Base-by-base conservation (phyloP, 768 basidiomycete genomes). In the Calocybe gangraenosa region DNA sequence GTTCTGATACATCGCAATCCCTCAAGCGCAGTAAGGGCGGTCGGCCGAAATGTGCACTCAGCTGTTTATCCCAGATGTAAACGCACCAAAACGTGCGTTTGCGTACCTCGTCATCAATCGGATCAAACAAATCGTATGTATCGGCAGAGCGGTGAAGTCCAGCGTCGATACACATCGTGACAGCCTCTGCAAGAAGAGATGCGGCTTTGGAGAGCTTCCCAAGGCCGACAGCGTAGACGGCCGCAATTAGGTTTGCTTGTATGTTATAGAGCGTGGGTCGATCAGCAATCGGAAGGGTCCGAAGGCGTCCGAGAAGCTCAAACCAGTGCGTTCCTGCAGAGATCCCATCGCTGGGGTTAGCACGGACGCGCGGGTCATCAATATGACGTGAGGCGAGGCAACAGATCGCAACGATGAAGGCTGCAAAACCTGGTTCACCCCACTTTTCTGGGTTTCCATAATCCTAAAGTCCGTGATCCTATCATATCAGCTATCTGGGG, bases 21-120 rank as follows among this genome's bases (percentile, higher is more conserved):
- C 89, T 75, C 49, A 94, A 65, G 37, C 92, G 78, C 53, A 96
- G 75, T 73, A 93, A 78, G 2, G 92, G 82, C 23, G 92, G 92
- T 19, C 92, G 74, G 19, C 93, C 92, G 61, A 95, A 94, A 63
- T 91, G 86, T 47, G 88, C 86, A 9, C 81, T 73, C 6, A 92
- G 80, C 58, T 94, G 92, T 66, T 96, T 95, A 66, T 96, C 93
- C 93, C 93, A 95, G 40, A 90, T 76, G 65, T 95, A 96, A 20
- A 94, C 90, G 48, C 90, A 90, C 92, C 92, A 96, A 64, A 96
- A 96, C 0, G 93, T 95, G 54, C 92, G 82, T 65, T 94, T 95
- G 47, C 93, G 79, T 21, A 92, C 82, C 62, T 95, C 91, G 49
- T 88, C 86, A 62, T 94, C 92, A 51, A 94, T 84, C 7, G 87